Evolutionary conservation across 192 early-diverging fungal genomes (phyloP).

Genomic region (Mortierella alpina): DNA sequence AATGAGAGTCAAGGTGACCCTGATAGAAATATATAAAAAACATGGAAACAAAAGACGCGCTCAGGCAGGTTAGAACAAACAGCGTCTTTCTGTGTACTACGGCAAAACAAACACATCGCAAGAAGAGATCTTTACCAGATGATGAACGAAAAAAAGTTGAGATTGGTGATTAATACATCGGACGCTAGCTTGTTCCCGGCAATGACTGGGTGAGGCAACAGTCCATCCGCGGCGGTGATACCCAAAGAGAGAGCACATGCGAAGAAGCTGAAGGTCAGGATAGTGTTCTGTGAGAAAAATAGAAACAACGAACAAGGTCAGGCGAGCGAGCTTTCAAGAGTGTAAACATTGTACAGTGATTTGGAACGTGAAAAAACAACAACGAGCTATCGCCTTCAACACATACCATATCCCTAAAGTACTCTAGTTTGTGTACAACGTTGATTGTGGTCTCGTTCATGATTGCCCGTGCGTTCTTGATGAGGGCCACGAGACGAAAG

Average conservation of each 20-base stretch:
- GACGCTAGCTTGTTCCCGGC: conserved; percentile 42
- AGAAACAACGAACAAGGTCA: conserved; percentile 1
- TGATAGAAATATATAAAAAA: conserved; percentile 6
- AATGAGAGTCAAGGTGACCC: conserved; percentile 43
- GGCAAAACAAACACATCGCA: not conserved
- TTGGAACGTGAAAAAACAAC: conserved; percentile 1
- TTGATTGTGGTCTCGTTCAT: conserved; percentile 28
- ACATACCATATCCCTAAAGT: conserved; percentile 53
- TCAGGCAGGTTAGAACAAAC: conserved; percentile 4
- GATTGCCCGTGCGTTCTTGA: conserved; percentile 13
- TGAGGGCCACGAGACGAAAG: conserved; percentile 19
- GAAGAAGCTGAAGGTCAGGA: conserved; percentile 45
- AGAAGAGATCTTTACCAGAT: conserved; percentile 32
- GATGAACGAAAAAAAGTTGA: conserved; percentile 52
- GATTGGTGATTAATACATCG: conserved; percentile 46
- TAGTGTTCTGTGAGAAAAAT: conserved; percentile 22
- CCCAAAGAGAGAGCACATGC: conserved; percentile 21
- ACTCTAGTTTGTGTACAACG: conserved; percentile 42
- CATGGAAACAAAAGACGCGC: too few relatives aligned
- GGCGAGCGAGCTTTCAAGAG: not conserved
- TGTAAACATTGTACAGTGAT: not conserved
- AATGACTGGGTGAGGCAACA: conserved; percentile 16
- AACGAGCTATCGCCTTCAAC: not conserved
- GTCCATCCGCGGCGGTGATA: conserved; percentile 34
- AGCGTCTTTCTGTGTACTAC: too few relatives aligned